Percentiles rank a stretch among this genome's conserved stretches.
These are phyloP conservation scores for Dipteronia sinensis DNA, from an alignment of 345 rosid genomes.

Conservation along the genomic window DNA sequence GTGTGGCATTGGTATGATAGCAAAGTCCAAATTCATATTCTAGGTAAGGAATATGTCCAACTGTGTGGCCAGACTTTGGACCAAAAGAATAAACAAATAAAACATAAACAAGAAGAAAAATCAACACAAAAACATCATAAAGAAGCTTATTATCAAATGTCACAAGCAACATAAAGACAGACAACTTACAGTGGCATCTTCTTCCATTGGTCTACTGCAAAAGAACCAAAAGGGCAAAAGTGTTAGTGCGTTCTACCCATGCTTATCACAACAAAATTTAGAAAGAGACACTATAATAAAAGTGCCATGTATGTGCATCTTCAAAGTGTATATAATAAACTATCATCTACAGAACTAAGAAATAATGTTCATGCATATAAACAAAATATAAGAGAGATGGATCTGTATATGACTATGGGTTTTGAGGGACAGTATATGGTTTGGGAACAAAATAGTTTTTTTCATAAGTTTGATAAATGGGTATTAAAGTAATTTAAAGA, in stretches of 20 bases:
- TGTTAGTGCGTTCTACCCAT: not conserved
- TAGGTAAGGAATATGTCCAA: not conserved
- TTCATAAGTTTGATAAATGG: not conserved
- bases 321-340: not conserved
- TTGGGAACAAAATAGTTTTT: not conserved
- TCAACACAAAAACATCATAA: not conserved
- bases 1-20: not conserved
- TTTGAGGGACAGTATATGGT: not conserved
- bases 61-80: not conserved
- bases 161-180: not conserved
- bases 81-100: not conserved
- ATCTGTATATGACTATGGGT: not conserved
- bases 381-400: not conserved
- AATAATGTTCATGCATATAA: not conserved
- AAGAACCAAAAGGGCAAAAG: not conserved
- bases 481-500: no score
- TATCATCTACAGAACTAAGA: not conserved
- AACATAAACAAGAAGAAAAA: not conserved
- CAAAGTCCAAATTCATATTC: not conserved
- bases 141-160: not conserved
- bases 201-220: constrained; percentile 73
- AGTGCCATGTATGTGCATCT: not conserved
- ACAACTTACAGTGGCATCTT: constrained; percentile 45
- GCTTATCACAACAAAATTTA: not conserved
- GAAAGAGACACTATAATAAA: not conserved